A percentile compares a stretch with the other conserved stretches of the same genome.
These are phyloP conservation scores for Ophiostoma quercus DNA, from an alignment of 2,329 filamentous ascomycete species.

Conservation along the genomic window DNA sequence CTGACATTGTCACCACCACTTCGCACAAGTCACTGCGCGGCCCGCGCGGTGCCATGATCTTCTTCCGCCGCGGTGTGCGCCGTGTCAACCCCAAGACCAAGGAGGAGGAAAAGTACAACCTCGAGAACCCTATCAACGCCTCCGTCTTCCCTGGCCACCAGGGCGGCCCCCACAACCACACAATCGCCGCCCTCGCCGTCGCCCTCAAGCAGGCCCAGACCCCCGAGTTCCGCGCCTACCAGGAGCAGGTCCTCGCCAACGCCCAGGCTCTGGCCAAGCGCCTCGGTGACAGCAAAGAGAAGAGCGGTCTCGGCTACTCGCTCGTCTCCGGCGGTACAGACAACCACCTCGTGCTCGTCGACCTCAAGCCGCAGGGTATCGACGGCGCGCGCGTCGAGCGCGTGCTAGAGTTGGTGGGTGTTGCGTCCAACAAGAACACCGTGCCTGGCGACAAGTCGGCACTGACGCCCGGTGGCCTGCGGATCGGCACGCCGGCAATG, in stretches of 20 bases:
- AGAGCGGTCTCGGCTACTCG: conserved; percentile 75
- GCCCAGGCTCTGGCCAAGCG: conserved; percentile 76
- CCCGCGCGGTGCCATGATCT: conserved; percentile 94
- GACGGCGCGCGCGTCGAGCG: conserved; percentile 88
- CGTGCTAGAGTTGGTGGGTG: conserved; percentile 84
- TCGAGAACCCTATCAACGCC: conserved; percentile 88
- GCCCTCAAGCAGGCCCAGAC: conserved; percentile 89
- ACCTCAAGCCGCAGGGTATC: conserved; percentile 81
- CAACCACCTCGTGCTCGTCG: conserved; percentile 90
- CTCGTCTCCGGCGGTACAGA: conserved; percentile 93
- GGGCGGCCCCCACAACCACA: conserved; percentile 97
- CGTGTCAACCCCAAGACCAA: conserved; percentile 79
- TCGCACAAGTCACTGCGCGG: conserved; percentile 97
- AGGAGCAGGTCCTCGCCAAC: conserved; percentile 83
- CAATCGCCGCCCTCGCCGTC: conserved; percentile 90
- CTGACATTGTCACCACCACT: conserved; percentile 95
- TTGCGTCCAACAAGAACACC: conserved; percentile 99
- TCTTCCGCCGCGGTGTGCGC: conserved; percentile 90
- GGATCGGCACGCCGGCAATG: conserved; percentile 96
- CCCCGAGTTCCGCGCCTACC: conserved; percentile 87
- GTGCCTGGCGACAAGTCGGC: conserved; percentile 93
- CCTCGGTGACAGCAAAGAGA: conserved; percentile 62
- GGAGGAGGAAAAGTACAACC: conserved; percentile 78
- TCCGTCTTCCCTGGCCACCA: conserved; percentile 98
- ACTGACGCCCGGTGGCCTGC: conserved; percentile 83